Evolutionary conservation across 208 protist species (phyloP).

Genomic region (Leishmania major): DNA sequence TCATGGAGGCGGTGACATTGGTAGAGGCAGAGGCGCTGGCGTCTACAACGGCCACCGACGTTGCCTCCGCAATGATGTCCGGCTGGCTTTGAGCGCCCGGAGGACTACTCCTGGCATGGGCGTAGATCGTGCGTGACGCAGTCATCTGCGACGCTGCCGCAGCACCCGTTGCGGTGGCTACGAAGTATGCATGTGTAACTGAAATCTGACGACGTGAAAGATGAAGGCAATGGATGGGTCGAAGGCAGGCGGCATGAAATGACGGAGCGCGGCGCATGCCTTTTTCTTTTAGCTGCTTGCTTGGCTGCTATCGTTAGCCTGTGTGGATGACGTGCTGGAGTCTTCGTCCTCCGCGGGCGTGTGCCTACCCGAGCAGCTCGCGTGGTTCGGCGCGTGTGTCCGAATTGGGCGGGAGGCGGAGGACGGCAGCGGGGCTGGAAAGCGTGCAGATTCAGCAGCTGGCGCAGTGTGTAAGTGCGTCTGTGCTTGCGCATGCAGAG

Average conservation of each 20-base stretch:
- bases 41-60: background rate
- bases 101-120: background rate
- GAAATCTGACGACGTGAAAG: slow-evolving; percentile 11
- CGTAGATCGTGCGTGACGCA: background rate
- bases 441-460: background rate
- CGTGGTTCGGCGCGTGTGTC: background rate
- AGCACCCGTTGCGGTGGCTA: background rate
- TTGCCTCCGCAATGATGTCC: background rate
- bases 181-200: background rate
- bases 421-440: background rate
- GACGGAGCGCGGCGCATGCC: slow-evolving; percentile 14
- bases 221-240: slow-evolving; percentile 5
- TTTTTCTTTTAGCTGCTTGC: background rate
- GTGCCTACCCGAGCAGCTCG: background rate
- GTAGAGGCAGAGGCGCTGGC: background rate
- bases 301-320: background rate
- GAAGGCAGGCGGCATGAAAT: slow-evolving; percentile 6
- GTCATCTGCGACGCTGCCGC: background rate
- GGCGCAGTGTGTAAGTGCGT: background rate
- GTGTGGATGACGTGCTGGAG: background rate
- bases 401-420: background rate
- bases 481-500: background rate
- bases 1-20: background rate
- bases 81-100: background rate
- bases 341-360: background rate